Evolutionary conservation across 371 early-diverging fungal genomes (phyloP), one percentile per base, ranked within the genome.

Genomic region (Umbelopsis sp.): DNA sequence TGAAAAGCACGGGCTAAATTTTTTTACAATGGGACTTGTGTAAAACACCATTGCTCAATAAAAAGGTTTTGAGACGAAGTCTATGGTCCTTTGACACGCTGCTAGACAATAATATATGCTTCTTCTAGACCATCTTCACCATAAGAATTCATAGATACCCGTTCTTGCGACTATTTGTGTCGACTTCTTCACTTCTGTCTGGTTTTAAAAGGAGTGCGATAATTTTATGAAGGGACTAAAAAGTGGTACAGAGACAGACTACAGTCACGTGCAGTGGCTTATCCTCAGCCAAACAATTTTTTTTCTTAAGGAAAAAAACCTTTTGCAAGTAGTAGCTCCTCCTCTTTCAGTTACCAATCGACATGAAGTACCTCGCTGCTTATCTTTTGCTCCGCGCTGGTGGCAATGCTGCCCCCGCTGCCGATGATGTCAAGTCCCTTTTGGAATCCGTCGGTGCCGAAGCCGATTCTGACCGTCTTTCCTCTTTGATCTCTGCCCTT

Each of bases 301-400:
- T 41, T 57, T 57, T 57, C 57, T 37, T 32, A 57, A 57, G 57
- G 57, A 35, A 57, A 57, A 57, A 57, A 57, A 35, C 57, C 57
- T 57, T 57, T 57, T 57, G 57, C 14, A 57, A 57, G 29, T 18
- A 35, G 29, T 32, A 57, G 57, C 57, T 57, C 57, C 57, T 57
- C 57, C 57, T 57, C 57, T 57, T 57, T 57, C 57, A 57, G 29
- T 57, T 57, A 35, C 20, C 18, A 57, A 35, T 57, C 57, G 57
- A 57, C 57, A 98, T 97, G 98, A 96, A 96, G 91, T 91, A 93
- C 86, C 87, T 98, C 82, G 98, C 96, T 76, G 97, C 98, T 77
- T 97, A 96, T 92, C 90, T 98, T 80, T 93, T 98, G 78, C 92
- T 96, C 80, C 83, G 87, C 78, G 91, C 92, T 83, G 96, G 94